Base-by-base conservation (phyloP, 306 rosid species). In the Oxytropis ochrocephala region DNA sequence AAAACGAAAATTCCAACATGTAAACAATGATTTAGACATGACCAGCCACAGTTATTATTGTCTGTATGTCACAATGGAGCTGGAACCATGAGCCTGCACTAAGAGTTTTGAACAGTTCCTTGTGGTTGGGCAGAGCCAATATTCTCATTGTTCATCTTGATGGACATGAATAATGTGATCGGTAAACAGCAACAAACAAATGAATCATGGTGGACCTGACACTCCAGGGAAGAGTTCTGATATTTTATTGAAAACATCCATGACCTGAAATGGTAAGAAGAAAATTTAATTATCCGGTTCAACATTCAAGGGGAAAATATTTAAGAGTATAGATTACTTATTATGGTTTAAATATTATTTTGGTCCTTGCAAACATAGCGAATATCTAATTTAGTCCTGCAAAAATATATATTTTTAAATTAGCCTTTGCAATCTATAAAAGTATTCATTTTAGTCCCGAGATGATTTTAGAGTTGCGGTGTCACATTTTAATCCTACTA, bases 151-250 rank as follows among this genome's bases (percentile, higher is more conserved):
- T 46, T 68, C 73, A 47, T 68, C 70, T 30, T 46, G 55, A 72
- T 61, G 55, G 49, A 43, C 35, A 14, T 8, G 57, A 44, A 51
- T 38, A 58, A 75, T 11, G 41, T 61, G 32, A 53, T 58, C 44
- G 46, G 64, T 24, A 70, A 58, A 38, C 60, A 72, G 64, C 58
- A 43, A 35, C 5, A 32, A 29, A 75, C 35, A 52, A 24, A 69
- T 73, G 56, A 54, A 82, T 91, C 85, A 87, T 51, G 89, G 95
- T 30, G 92, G 69, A 47, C 97, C 95, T 5, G 89, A 66, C 14
- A 76, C 91, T 41, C 96, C 99, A 0, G 99, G 99, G 79, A 95
- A 95, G 81, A 95, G 92, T 77, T 95, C 92, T 1, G 99, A 89
- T 83, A 95, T 87, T 75, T 91, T 95, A 56, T 85, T 89, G 86